A percentile compares a stretch with the other conserved stretches of the same genome.
Evolutionary conservation across 2,329 filamentous ascomycete species (phyloP).

Genomic region (Phyllosticta citribraziliensis): DNA sequence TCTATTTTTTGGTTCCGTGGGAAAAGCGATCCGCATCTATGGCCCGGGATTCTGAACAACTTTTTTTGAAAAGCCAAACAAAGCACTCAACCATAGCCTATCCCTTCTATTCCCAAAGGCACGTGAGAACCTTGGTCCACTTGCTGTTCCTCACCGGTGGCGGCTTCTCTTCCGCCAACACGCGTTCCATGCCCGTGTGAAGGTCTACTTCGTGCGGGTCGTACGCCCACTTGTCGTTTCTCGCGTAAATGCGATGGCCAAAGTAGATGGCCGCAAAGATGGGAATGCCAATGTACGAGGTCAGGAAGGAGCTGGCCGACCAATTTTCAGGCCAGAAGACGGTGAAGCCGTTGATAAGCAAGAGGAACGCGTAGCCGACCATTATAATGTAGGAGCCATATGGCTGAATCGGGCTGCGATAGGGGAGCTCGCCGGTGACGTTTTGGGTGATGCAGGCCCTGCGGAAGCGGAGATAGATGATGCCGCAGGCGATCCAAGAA

Average conservation of each 20-base stretch:
- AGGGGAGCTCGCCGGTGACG: conserved; percentile 41
- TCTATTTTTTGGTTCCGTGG: background rate
- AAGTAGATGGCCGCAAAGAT: conserved; percentile 48
- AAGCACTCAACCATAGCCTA: background rate
- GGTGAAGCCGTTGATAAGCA: conserved; percentile 65
- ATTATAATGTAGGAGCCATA: conserved; percentile 56
- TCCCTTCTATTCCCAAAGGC: conserved; percentile 18
- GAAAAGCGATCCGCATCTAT: background rate
- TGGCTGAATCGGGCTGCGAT: conserved; percentile 47
- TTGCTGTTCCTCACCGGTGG: conserved; percentile 15
- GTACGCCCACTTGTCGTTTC: conserved; percentile 43
- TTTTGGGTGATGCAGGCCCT: conserved; percentile 47
- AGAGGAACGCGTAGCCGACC: conserved; percentile 50
- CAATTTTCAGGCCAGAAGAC: conserved; percentile 61
- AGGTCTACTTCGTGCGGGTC: conserved; percentile 43
- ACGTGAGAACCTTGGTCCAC: conserved; percentile 19
- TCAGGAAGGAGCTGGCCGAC: conserved; percentile 54
- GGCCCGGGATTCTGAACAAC: background rate
- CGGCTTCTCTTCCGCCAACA: conserved; percentile 25
- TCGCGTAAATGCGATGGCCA: conserved; percentile 39
- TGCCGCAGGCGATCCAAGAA: conserved; percentile 44
- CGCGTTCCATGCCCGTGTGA: conserved; percentile 30
- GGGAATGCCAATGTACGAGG: conserved; percentile 55
- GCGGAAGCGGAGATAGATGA: conserved; percentile 51
- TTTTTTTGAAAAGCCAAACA: background rate